A percentile compares a stretch with the other conserved stretches of the same genome.
Conservation (phyloP, 2,329 filamentous ascomycete species). For the Aspergillus calidoustus region DNA sequence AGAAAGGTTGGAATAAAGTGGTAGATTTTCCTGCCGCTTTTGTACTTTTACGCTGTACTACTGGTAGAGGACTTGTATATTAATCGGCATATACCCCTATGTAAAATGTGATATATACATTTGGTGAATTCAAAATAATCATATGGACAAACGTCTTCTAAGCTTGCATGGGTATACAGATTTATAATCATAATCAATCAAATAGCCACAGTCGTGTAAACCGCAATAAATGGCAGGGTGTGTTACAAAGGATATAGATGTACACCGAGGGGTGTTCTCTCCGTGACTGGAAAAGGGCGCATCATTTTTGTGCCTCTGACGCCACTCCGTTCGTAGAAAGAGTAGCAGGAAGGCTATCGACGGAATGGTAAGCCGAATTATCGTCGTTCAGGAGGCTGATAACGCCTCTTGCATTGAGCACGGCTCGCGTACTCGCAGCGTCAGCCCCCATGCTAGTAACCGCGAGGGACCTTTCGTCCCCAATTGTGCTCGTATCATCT, state of each 20-base stretch:
- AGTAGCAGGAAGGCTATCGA: conserved; percentile 29
- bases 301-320: background rate
- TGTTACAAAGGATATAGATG: background rate
- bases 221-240: background rate
- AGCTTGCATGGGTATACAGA: background rate
- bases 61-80: background rate
- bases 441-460: conserved; percentile 27
- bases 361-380: conserved; percentile 28
- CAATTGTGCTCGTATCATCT: conserved; percentile 36
- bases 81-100: background rate
- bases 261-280: background rate
- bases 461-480: conserved; percentile 31
- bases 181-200: background rate
- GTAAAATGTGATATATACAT: background rate
- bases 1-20: conserved; percentile 49
- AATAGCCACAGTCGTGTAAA: background rate
- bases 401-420: conserved; percentile 34
- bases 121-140: background rate
- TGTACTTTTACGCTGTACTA: background rate
- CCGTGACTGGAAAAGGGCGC: background rate
- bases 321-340: background rate
- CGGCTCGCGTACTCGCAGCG: conserved; percentile 37
- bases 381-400: conserved; percentile 24
- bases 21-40: conserved; percentile 21
- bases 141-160: background rate